These are phyloP conservation scores for Torrubiella hemipterigena DNA, from an alignment of 2,329 filamentous ascomycete genomes.

Conservation along the genomic window DNA sequence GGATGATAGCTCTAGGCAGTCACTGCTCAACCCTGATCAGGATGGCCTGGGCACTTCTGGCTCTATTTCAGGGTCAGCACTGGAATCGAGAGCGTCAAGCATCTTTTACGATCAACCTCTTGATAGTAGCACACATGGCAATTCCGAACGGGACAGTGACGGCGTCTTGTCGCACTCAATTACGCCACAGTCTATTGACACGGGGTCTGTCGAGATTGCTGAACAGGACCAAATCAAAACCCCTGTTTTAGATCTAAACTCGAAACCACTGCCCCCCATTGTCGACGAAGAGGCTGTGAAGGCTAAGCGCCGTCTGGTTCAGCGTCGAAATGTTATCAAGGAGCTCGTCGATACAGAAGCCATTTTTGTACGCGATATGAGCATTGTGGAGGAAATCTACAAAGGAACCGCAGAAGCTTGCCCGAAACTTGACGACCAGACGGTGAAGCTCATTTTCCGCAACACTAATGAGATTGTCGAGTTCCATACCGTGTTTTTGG, in stretches of 20 bases:
- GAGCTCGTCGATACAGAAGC: constrained; percentile 90
- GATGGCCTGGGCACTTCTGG: constrained; percentile 37
- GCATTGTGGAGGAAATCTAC: constrained; percentile 94
- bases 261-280: constrained; percentile 21
- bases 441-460: constrained; percentile 81
- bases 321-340: constrained; percentile 75
- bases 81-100: constrained; percentile 29
- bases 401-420: constrained; percentile 81
- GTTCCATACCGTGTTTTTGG: constrained; percentile 72
- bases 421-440: constrained; percentile 66
- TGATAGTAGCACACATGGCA: constrained; percentile 26
- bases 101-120: constrained; percentile 25
- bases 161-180: constrained; percentile 29
- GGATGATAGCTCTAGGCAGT: too few species aligned
- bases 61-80: constrained; percentile 20
- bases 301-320: constrained; percentile 60
- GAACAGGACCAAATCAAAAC: constrained; percentile 26
- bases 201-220: constrained; percentile 28
- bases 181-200: constrained; percentile 33
- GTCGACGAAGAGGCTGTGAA: constrained; percentile 32
- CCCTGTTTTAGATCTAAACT: constrained; percentile 24
- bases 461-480: constrained; percentile 85
- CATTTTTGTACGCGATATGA: constrained; percentile 88
- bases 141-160: constrained; percentile 32
- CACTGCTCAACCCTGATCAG: too few species aligned